A percentile compares a stretch with the other conserved stretches of the same genome.
Conservation (phyloP, 805 yeast species). For the Ogataea philodendri region DNA sequence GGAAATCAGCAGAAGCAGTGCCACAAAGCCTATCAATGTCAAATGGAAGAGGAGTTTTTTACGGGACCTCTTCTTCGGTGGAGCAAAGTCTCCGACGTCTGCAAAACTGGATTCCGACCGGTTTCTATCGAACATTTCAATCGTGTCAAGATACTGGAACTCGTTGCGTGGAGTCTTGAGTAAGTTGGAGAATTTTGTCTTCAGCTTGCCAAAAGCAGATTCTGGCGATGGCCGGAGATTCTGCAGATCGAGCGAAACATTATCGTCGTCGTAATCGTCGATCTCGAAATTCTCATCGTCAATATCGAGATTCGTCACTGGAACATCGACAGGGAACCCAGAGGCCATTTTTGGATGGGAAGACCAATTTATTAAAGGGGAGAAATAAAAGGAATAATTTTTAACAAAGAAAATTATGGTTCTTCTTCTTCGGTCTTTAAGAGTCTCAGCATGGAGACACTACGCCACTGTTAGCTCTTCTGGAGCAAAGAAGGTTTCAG, state of each 20-base stretch:
- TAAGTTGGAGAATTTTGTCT: slow-evolving; percentile 6
- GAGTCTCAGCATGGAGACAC: too few relatives aligned
- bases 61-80: slow-evolving; percentile 5
- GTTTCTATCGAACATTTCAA: slow-evolving; percentile 30
- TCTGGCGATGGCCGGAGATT: slow-evolving; percentile 8
- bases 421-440: neutral
- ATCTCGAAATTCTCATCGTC: slow-evolving; percentile 34
- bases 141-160: slow-evolving; percentile 24
- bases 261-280: slow-evolving; percentile 22
- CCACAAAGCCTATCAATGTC: slow-evolving; percentile 8
- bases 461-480: slow-evolving; percentile 35
- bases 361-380: slow-evolving; percentile 1
- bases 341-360: slow-evolving; percentile 6
- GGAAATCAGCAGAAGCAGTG: slow-evolving; percentile 9
- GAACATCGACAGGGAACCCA: slow-evolving; percentile 44
- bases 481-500: slow-evolving; percentile 46
- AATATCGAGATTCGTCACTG: slow-evolving; percentile 52
- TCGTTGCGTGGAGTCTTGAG: slow-evolving; percentile 9
- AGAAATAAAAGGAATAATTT: slow-evolving; percentile 1
- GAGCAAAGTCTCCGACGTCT: slow-evolving; percentile 16
- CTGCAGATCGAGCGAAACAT: slow-evolving; percentile 13
- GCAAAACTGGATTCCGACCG: slow-evolving; percentile 26
- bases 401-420: slow-evolving; percentile 1
- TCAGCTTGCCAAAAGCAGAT: slow-evolving; percentile 12
- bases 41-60: slow-evolving; percentile 10